These are phyloP conservation scores for Tetracentron sinense DNA, from an alignment of 164 flowering plant species.

Conservation along the genomic window DNA sequence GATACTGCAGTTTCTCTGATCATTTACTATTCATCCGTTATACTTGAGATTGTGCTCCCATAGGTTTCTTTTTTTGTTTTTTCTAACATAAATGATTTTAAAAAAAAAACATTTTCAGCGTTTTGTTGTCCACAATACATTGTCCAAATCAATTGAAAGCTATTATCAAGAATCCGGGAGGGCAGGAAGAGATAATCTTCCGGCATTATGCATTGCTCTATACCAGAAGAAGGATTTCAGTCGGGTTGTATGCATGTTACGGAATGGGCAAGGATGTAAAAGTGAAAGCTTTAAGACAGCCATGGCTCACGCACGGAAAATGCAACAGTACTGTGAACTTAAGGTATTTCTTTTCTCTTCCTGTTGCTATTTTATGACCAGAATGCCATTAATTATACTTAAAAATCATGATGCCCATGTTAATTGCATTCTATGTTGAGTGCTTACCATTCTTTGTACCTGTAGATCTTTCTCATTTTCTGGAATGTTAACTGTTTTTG, in stretches of 20 bases:
- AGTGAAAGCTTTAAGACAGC: slow-evolving; percentile 58
- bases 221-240: slow-evolving; percentile 98
- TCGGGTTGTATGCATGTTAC: slow-evolving; percentile 83
- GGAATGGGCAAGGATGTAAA: slow-evolving; percentile 59
- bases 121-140: slow-evolving; percentile 83
- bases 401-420: no score
- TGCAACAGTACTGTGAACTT: slow-evolving; percentile 88
- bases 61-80: neutral
- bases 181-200: slow-evolving; percentile 86
- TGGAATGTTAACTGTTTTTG: no score
- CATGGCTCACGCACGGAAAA: slow-evolving; percentile 81
- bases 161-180: slow-evolving; percentile 98
- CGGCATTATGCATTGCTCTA: slow-evolving; percentile 68
- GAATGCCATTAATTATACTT: no score
- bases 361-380: neutral
- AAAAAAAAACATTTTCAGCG: slow-evolving; percentile 76
- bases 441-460: no score
- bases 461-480: no score
- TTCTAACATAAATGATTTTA: neutral
- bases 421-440: no score
- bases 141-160: slow-evolving; percentile 98
- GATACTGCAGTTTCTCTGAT: slow-evolving; percentile 8
- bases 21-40: neutral
- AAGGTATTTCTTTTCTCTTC: slow-evolving; percentile 42
- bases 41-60: neutral